A percentile compares a stretch with the other conserved stretches of the same genome.
phyloP scores from a whole-genome alignment of 1,284 basidiomycete species.

The Boletus sp. region DNA sequence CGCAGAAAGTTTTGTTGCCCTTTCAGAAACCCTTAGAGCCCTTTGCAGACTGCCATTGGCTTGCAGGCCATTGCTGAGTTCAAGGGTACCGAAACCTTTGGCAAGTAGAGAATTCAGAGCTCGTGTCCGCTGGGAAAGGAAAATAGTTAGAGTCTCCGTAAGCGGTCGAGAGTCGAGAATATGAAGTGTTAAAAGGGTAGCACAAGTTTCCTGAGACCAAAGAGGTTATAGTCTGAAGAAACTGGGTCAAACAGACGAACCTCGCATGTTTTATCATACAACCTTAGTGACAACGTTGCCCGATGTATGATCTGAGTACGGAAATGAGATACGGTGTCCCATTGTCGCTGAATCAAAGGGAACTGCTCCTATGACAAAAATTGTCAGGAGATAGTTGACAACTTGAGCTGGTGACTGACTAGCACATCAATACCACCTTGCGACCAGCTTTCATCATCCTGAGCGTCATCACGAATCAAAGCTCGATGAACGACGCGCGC shows the following conservation, averaged over 20 bases:
- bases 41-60: slow-evolving; percentile 37
- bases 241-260: slow-evolving; percentile 42
- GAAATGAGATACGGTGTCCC: slow-evolving; percentile 82
- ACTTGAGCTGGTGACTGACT: slow-evolving; percentile 38
- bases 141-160: slow-evolving; percentile 62
- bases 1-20: slow-evolving; percentile 14
- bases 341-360: slow-evolving; percentile 82
- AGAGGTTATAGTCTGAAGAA: neutral
- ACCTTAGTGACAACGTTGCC: slow-evolving; percentile 71
- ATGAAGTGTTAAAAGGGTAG: slow-evolving; percentile 75
- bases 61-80: slow-evolving; percentile 1
- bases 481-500: slow-evolving; percentile 75
- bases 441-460: slow-evolving; percentile 60
- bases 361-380: slow-evolving; percentile 58
- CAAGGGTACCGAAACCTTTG: slow-evolving; percentile 28
- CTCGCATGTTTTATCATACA: slow-evolving; percentile 45
- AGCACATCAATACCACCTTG: slow-evolving; percentile 59
- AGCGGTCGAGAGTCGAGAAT: slow-evolving; percentile 80
- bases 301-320: slow-evolving; percentile 81
- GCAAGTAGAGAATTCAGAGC: slow-evolving; percentile 52
- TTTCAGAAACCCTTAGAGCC: slow-evolving; percentile 13
- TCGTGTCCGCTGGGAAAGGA: slow-evolving; percentile 70
- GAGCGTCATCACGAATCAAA: slow-evolving; percentile 53
- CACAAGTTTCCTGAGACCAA: slow-evolving; percentile 57
- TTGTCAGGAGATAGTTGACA: slow-evolving; percentile 10